These are phyloP conservation scores for Phytophthora brassicae DNA, from an alignment of 352 stramenopile genomes.

Conservation along the genomic window DNA sequence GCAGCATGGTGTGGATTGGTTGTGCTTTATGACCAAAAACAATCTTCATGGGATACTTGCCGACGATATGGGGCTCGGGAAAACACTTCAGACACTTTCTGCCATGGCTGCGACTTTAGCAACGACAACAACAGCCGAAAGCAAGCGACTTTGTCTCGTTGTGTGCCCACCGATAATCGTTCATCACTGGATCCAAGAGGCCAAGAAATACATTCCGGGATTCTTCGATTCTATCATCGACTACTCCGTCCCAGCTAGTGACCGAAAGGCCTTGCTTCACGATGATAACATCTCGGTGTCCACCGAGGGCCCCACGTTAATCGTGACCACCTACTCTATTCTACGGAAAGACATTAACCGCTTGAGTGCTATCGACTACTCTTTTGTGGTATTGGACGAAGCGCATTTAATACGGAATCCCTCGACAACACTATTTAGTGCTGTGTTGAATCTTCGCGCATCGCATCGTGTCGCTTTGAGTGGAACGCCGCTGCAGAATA, in stretches of 20 bases:
- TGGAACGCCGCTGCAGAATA: conserved; percentile 98
- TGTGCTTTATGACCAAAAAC: conserved; percentile 70
- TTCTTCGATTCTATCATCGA: conserved; percentile 72
- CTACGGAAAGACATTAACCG: conserved; percentile 78
- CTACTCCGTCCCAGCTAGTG: conserved; percentile 63
- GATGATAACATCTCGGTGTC: conserved; percentile 3
- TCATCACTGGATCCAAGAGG: conserved; percentile 94
- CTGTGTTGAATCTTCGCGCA: conserved; percentile 78
- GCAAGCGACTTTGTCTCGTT: conserved; percentile 58
- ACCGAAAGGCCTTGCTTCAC: conserved; percentile 50
- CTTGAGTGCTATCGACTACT: conserved; percentile 60
- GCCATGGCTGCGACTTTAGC: conserved; percentile 74
- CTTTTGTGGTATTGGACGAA: conserved; percentile 96
- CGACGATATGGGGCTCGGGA: conserved; percentile 92
- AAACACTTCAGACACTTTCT: conserved; percentile 95
- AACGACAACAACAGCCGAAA: not conserved
- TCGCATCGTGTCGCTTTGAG: conserved; percentile 93
- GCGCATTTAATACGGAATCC: conserved; percentile 97
- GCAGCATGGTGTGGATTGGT: conserved; percentile 78
- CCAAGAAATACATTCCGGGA: conserved; percentile 77
- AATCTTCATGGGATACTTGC: conserved; percentile 79
- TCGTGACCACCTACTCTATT: conserved; percentile 87
- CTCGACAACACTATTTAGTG: conserved; percentile 84
- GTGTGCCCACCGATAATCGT: conserved; percentile 95
- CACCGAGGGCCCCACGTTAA: conserved; percentile 28